These are phyloP conservation scores for Trichomonas gallinae DNA, from an alignment of 208 protist species.

Conservation along the genomic window DNA sequence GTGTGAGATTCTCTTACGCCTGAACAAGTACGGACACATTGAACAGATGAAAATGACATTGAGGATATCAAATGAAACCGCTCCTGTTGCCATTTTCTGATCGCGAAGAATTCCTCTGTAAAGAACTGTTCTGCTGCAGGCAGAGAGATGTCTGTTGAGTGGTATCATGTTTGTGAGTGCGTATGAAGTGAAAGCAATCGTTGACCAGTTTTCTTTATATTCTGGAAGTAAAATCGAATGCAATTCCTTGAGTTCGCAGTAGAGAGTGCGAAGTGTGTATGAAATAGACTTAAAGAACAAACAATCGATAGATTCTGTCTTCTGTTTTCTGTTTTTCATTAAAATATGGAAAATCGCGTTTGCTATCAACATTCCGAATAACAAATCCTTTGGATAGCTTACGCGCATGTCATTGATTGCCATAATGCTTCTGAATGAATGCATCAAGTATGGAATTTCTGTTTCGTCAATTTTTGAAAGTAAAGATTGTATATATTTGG, in stretches of 20 bases:
- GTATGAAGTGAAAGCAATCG: not conserved
- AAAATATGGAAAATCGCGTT: not conserved
- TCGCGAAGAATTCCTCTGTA: not conserved
- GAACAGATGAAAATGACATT: not conserved
- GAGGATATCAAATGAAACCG: not conserved
- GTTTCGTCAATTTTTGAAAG: not conserved
- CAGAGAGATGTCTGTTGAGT: not conserved
- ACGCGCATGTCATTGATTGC: not conserved
- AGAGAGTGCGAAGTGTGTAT: not conserved
- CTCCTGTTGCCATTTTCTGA: not conserved
- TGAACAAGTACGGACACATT: not conserved
- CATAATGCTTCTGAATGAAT: not conserved
- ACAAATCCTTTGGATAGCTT: not conserved
- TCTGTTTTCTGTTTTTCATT: not conserved
- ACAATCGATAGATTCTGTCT: not conserved
- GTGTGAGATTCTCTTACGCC: not conserved
- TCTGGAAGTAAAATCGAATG: not conserved
- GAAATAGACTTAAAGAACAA: not conserved
- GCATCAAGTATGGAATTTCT: not conserved
- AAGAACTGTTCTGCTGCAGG: not conserved
- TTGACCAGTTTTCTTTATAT: not conserved
- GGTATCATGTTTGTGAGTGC: not conserved
- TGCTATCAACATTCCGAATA: not conserved
- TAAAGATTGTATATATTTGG: not conserved
- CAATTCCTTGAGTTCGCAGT: not conserved